Conservation (phyloP, 805 yeast species). For the Sugiyamaella mastotermitis region DNA sequence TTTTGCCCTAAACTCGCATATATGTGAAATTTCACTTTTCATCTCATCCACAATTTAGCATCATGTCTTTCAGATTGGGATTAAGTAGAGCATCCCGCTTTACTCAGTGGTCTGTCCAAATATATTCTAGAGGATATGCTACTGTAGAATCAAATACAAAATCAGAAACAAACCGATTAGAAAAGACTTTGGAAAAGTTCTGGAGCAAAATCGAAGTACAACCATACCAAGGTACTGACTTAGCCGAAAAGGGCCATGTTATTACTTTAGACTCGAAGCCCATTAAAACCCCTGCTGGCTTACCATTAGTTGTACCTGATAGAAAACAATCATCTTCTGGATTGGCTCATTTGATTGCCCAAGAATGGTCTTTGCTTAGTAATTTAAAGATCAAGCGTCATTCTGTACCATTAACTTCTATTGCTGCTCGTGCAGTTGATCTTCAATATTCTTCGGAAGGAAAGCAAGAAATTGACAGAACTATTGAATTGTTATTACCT, state of each 20-base stretch:
- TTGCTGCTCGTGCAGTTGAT: conserved; percentile 84
- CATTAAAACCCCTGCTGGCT: conserved; percentile 79
- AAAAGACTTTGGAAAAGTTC: conserved; percentile 46
- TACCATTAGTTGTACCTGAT: conserved; percentile 57
- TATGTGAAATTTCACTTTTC: too few relatives aligned
- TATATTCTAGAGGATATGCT: too few relatives aligned
- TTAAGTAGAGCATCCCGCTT: too few relatives aligned
- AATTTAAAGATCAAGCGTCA: conserved; percentile 62
- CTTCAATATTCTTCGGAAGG: conserved; percentile 37
- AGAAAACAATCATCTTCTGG: conserved; percentile 37
- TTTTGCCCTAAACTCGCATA: too few relatives aligned
- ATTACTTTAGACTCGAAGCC: conserved; percentile 71
- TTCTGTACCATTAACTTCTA: conserved; percentile 78
- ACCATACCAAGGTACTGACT: conserved; percentile 6
- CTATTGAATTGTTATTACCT: conserved; percentile 58
- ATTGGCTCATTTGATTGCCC: conserved; percentile 69
- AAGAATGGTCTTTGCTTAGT: conserved; percentile 82
- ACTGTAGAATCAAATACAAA: conserved; percentile 14
- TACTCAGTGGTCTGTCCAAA: too few relatives aligned
- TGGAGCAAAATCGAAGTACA: conserved; percentile 20
- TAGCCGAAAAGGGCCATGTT: conserved; percentile 30
- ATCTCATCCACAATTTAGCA: too few relatives aligned
- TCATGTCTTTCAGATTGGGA: too few relatives aligned
- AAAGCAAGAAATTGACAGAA: conserved; percentile 44
- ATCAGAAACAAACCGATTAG: conserved; percentile 62